phyloP scores from a whole-genome alignment of 345 rosid species.

The Corymbia maculata region DNA sequence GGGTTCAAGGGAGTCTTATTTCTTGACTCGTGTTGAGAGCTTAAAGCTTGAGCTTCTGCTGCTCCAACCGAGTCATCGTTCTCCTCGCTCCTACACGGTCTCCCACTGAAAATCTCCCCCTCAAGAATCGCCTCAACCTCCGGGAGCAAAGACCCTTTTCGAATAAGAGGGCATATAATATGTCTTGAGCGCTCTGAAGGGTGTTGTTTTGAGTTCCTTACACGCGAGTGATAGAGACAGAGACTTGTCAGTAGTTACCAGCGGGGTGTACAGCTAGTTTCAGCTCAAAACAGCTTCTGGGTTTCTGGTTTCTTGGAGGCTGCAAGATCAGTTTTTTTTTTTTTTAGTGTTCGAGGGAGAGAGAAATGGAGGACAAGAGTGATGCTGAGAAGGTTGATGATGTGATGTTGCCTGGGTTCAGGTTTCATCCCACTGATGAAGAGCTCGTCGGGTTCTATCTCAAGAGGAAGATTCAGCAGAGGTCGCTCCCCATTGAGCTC shows the following conservation, averaged over 20 bases:
- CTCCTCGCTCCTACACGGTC: constrained; percentile 6
- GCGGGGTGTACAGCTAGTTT: neutral
- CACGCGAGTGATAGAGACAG: neutral
- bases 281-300: neutral
- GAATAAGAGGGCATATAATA: constrained; percentile 14
- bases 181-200: neutral
- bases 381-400: constrained; percentile 55
- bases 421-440: constrained; percentile 95
- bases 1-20: neutral
- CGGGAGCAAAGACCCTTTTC: constrained; percentile 13
- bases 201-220: neutral
- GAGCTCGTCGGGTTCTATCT: constrained; percentile 91
- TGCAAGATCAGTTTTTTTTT: neutral
- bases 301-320: neutral
- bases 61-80: constrained; percentile 1
- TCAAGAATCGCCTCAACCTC: constrained; percentile 23
- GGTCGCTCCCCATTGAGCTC: constrained; percentile 59
- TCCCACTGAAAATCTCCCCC: constrained; percentile 5
- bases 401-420: constrained; percentile 77
- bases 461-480: constrained; percentile 52
- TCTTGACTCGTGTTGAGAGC: neutral
- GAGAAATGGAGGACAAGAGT: constrained; percentile 14
- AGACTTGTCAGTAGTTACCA: neutral
- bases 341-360: neutral
- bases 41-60: neutral